Percentiles rank a stretch among this genome's conserved stretches.
Conservation (phyloP, 148 eudicot genomes). For the Camellia sinensis region DNA sequence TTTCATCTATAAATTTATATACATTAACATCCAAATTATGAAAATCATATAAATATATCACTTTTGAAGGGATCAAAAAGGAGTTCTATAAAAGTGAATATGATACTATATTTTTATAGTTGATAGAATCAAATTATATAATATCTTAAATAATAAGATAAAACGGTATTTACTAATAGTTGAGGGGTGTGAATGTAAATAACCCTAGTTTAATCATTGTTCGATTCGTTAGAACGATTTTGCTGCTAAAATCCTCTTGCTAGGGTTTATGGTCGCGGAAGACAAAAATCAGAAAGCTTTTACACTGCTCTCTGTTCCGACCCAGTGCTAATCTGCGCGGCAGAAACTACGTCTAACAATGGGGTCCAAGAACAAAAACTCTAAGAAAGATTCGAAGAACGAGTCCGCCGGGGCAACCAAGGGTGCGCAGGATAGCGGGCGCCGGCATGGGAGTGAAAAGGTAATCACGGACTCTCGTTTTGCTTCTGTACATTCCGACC, state of each 20-base stretch:
- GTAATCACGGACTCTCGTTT: conserved; percentile 64
- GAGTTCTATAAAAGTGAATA: no score
- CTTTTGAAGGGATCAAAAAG: no score
- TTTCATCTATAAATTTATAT: no score
- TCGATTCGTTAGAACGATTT: neutral
- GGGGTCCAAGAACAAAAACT: conserved; percentile 51
- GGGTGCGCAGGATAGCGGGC: neutral
- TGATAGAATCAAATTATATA: no score
- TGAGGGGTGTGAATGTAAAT: no score
- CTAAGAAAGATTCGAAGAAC: conserved; percentile 10
- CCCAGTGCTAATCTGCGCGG: neutral
- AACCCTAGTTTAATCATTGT: no score
- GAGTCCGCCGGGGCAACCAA: neutral
- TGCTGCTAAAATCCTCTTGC: neutral
- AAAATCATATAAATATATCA: no score
- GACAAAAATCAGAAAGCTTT: neutral
- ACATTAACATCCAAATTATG: no score
- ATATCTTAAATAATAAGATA: no score
- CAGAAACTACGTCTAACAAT: conserved; percentile 4
- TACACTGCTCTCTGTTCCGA: no score
- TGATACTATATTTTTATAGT: no score
- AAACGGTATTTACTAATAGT: no score
- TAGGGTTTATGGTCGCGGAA: neutral
- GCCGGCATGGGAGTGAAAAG: conserved; percentile 14
- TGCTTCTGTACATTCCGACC: conserved; percentile 60